phyloP scores from a whole-genome alignment of 441 rosid genomes.

The Erodium texanum region DNA sequence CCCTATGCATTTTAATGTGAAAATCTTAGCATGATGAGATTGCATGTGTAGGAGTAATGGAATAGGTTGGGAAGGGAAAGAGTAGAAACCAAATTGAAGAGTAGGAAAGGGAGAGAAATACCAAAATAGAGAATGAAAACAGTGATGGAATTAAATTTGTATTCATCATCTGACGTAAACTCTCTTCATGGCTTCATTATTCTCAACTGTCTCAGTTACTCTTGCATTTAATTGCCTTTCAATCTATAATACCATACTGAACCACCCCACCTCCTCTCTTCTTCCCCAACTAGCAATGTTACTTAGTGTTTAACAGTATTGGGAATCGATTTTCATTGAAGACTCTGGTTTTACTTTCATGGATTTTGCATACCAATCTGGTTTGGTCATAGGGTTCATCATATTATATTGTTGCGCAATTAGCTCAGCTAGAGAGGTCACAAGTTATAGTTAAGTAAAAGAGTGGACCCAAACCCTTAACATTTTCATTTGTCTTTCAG shows the following conservation, averaged over 20 bases:
- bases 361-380: not conserved
- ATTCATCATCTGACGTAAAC: conserved; percentile 68
- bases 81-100: conserved; percentile 24
- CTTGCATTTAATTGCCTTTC: conserved; percentile 81
- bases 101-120: conserved; percentile 24
- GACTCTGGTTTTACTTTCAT: not conserved
- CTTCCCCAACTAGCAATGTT: not conserved
- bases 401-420: not conserved
- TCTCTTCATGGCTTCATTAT: conserved; percentile 46
- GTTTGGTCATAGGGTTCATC: not conserved
- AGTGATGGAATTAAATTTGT: conserved; percentile 50
- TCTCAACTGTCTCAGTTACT: conserved; percentile 97
- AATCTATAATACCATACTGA: conserved; percentile 33
- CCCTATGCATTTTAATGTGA: conserved; percentile 12
- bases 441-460: not conserved
- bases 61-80: conserved; percentile 12
- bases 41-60: conserved; percentile 19
- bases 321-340: conserved; percentile 3
- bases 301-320: not conserved
- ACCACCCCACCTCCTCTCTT: conserved; percentile 35
- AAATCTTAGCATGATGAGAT: conserved; percentile 1
- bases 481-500: conserved; percentile 14
- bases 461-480: conserved; percentile 9
- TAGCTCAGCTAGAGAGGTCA: not conserved
- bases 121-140: conserved; percentile 33